Evolutionary conservation across 306 rosid genomes (phyloP).

Genomic region (Pterocarpus macrocarpus): DNA sequence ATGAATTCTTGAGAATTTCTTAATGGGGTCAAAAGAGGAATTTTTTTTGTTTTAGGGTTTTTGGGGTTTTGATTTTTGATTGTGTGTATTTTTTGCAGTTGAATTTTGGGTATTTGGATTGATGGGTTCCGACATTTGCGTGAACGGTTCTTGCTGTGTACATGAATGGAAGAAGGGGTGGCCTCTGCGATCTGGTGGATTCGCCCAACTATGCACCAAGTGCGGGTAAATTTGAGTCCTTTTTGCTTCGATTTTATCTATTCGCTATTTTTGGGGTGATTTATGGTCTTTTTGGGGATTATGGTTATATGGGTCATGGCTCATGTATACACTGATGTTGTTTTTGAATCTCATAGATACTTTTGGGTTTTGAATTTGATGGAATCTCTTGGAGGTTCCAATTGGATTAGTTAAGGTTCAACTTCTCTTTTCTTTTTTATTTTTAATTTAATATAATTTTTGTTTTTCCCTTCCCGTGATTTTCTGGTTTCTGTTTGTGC

Average conservation of each 20-base stretch:
- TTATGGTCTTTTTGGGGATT: conserved; percentile 48
- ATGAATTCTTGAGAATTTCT: background rate
- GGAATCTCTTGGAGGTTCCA: conserved; percentile 24
- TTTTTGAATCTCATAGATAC: conserved; percentile 34
- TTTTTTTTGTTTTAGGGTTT: conserved; percentile 5
- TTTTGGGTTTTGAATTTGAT: conserved; percentile 49
- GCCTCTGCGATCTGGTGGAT: conserved; percentile 92
- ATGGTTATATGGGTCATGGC: conserved; percentile 12
- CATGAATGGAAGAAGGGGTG: conserved; percentile 91
- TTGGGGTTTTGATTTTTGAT: conserved; percentile 56
- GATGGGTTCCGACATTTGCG: conserved; percentile 83
- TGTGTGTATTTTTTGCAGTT: conserved; percentile 30
- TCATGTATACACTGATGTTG: conserved; percentile 16
- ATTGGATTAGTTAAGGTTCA: conserved; percentile 11
- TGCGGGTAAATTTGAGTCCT: conserved; percentile 78
- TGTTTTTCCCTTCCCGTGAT: conserved; percentile 21
- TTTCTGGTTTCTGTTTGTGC: conserved; percentile 26
- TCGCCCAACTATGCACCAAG: conserved; percentile 77
- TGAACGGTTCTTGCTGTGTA: conserved; percentile 61
- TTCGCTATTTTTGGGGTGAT: conserved; percentile 42
- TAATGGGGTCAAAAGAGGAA: conserved; percentile 49
- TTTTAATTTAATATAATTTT: background rate
- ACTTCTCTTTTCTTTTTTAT: background rate
- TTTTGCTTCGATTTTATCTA: conserved; percentile 36
- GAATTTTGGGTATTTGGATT: conserved; percentile 61